phyloP scores from a whole-genome alignment of 164 flowering plant species.

The Vitis rotundifolia region DNA sequence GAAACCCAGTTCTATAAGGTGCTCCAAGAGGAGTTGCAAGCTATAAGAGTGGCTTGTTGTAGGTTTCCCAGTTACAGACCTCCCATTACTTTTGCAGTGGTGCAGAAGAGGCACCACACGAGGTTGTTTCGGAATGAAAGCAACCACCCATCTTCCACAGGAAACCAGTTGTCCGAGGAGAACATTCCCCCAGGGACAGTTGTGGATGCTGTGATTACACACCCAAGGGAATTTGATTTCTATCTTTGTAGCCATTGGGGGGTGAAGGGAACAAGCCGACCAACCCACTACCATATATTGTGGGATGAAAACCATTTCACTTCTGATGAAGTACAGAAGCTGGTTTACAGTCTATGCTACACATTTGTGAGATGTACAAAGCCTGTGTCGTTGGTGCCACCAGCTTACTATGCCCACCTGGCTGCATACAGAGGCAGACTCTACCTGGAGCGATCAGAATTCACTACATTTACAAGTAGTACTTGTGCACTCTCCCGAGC shows the following conservation, averaged over 20 bases:
- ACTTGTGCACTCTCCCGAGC: conserved; percentile 48
- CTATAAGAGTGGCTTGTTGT: conserved; percentile 62
- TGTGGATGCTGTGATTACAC: conserved; percentile 83
- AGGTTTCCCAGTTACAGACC: conserved; percentile 65
- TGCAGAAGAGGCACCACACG: conserved; percentile 94
- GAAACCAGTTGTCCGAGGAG: conserved; percentile 36
- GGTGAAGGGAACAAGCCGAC: conserved; percentile 88
- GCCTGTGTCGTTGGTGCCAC: conserved; percentile 92
- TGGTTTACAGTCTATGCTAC: conserved; percentile 81
- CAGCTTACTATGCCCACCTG: conserved; percentile 91
- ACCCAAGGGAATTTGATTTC: conserved; percentile 90
- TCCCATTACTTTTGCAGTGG: conserved; percentile 75
- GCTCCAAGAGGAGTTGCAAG: conserved; percentile 70
- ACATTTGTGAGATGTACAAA: conserved; percentile 89
- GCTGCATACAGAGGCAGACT: conserved; percentile 94
- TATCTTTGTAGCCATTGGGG: conserved; percentile 97
- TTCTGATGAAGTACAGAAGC: conserved; percentile 84
- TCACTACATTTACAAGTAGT: conserved; percentile 11
- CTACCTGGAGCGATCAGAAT: conserved; percentile 73
- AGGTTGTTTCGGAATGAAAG: conserved; percentile 63
- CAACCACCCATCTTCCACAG: conserved; percentile 19
- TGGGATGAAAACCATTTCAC: conserved; percentile 87
- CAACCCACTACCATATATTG: conserved; percentile 82
- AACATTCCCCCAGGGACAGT: conserved; percentile 93
- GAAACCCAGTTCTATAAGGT: conserved; percentile 90